A percentile compares a stretch with the other conserved stretches of the same genome.
phyloP scores from a whole-genome alignment of 768 basidiomycete genomes.

The Trametes elegans region DNA sequence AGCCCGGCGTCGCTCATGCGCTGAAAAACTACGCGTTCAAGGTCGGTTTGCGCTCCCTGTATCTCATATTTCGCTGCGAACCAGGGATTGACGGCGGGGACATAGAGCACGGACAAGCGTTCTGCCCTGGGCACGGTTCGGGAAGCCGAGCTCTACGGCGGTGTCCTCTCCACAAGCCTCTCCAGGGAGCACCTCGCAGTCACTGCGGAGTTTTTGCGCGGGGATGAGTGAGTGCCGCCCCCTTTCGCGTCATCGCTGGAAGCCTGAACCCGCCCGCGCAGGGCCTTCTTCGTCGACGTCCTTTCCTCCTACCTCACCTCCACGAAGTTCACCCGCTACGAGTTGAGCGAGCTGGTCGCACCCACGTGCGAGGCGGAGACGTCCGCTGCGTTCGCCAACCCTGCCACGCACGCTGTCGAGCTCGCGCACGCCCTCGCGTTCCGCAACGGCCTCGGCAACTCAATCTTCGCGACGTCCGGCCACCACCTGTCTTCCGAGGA shows the following conservation, averaged over 20 bases:
- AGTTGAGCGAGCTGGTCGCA: constrained; percentile 71
- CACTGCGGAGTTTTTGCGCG: constrained; percentile 92
- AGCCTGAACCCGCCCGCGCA: constrained; percentile 32
- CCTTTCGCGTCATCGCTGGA: not conserved
- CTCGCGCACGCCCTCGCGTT: constrained; percentile 89
- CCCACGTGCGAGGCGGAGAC: constrained; percentile 73
- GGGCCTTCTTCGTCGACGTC: constrained; percentile 86
- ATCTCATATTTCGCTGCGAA: not conserved
- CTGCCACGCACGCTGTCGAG: constrained; percentile 75
- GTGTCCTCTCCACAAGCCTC: constrained; percentile 81
- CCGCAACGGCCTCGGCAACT: constrained; percentile 89
- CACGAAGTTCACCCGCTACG: constrained; percentile 76
- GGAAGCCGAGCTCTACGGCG: constrained; percentile 92
- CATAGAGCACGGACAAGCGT: constrained; percentile 79
- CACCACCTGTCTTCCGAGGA: constrained; percentile 60
- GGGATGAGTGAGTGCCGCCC: constrained; percentile 85
- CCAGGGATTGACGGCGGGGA: not conserved
- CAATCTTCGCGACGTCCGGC: constrained; percentile 81
- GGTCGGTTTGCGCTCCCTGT: constrained; percentile 53
- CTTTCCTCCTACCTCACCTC: constrained; percentile 83
- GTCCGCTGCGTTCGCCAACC: constrained; percentile 53
- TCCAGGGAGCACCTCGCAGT: constrained; percentile 88
- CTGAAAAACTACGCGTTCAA: constrained; percentile 99
- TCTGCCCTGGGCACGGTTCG: constrained; percentile 89
- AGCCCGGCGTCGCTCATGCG: constrained; percentile 88